Conservation (phyloP, 805 yeast species). For the Metschnikowia borealis region DNA sequence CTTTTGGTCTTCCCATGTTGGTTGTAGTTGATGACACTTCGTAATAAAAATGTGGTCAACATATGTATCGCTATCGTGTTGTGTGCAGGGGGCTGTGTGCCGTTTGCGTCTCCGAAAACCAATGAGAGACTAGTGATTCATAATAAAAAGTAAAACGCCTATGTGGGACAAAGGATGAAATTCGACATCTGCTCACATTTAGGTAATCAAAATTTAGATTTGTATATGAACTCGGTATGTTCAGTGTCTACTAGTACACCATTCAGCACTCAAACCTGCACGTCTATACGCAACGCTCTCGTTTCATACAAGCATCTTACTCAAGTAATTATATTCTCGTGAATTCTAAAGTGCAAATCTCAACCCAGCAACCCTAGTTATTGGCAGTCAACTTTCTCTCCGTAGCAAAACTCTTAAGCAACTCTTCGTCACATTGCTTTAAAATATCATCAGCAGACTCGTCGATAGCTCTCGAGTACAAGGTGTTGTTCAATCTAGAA, state of each 20-base stretch:
- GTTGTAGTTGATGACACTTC: neutral
- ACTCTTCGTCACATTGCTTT: constrained; percentile 63
- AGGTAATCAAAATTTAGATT: no score
- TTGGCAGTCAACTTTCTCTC: constrained; percentile 46
- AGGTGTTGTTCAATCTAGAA: constrained; percentile 66
- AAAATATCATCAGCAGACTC: constrained; percentile 69
- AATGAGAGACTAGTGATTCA: neutral
- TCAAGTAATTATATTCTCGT: constrained; percentile 1
- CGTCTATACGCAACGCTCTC: neutral
- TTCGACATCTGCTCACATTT: no score
- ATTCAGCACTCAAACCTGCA: neutral
- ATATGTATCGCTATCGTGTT: neutral
- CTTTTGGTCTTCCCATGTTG: constrained; percentile 32
- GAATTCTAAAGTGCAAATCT: constrained; percentile 8
- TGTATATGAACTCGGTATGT: no score
- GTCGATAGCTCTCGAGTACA: constrained; percentile 63
- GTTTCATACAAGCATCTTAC: neutral
- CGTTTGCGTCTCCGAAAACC: neutral
- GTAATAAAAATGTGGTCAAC: neutral
- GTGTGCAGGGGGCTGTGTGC: neutral
- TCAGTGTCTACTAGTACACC: neutral
- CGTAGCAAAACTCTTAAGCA: constrained; percentile 57
- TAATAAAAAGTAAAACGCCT: neutral
- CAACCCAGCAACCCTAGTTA: constrained; percentile 9
- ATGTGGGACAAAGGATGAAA: no score